phyloP scores from a whole-genome alignment of 805 yeast species.

The fission yeast (Schizosaccharomyces pombe) region ASM294v3 CU329670.1:1093001-1093500 shows the following conservation, averaged over 20 bases:
- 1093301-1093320: conserved; percentile 12
- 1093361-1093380: conserved; percentile 17
- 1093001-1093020: conserved; percentile 12
- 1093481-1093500: conserved; percentile 14
- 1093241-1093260: conserved; percentile 3
- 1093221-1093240: background rate
- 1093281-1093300: conserved; percentile 6
- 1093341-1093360: conserved; percentile 15
- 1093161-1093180: conserved; percentile 12
- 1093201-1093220: conserved; percentile 8
- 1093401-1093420: conserved; percentile 14
- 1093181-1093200: conserved; percentile 13
- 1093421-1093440: conserved; percentile 17
- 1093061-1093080: conserved; percentile 13
- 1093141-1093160: conserved; percentile 36
- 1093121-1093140: conserved; percentile 30
- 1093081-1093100: conserved; percentile 15
- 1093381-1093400: conserved; percentile 18
- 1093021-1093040: conserved; percentile 13
- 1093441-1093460: conserved; percentile 17
- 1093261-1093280: background rate
- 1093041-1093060: conserved; percentile 19
- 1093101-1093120: conserved; percentile 39
- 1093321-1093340: conserved; percentile 9
- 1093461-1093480: conserved; percentile 15